Base-by-base conservation (phyloP, 2,329 filamentous ascomycete species). In the Aureobasidium lini region DNA sequence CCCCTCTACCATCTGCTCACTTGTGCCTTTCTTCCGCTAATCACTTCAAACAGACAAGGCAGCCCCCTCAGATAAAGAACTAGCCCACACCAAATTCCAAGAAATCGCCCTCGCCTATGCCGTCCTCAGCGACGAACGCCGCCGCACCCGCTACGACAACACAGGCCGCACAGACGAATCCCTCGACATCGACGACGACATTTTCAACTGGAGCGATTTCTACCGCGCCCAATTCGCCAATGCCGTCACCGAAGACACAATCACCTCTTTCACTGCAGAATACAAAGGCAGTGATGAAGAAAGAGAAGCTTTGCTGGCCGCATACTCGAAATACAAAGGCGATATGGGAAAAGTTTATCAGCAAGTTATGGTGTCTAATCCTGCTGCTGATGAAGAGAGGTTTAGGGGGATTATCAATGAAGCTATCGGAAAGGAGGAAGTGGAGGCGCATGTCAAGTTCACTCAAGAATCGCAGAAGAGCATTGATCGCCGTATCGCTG, bases 231-330 rank as follows among this genome's bases (percentile, higher is more conserved):
- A 96, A 67, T 96, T 87, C 72, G 83, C 83, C 52, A 86, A 92
- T 60, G 81, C 90, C 29, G 80, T 99, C 53, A 91, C 84, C 16
- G 76, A 80, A 3, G 85, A 89, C 62, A 83, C 84, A 4, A 93
- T 99, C 65, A 81, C 86, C 59, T 82, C 85, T 59, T 89, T 97
- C 68, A 83, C 88, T 61, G 76, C 79, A 32, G 80, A 87, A 64
- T 99, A 97, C 78, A 91, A 93, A 75, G 83, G 84, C 16, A 92
- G 90, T 0, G 88, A 90, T 2, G 90, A 97, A 72, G 94, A 99
- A 77, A 83, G 81, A 66, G 79, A 81, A 49, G 91, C 95, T 69
- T 66, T 99, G 1, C 77, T 99, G 4, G 76, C 79, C 11, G 88
- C 89, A 1, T 99, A 93, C 73, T 84, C 84, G 66, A 78, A 85